These are phyloP conservation scores for Coemansia reversa DNA, from an alignment of 192 early-diverging fungal genomes.

Conservation along the genomic window DNA sequence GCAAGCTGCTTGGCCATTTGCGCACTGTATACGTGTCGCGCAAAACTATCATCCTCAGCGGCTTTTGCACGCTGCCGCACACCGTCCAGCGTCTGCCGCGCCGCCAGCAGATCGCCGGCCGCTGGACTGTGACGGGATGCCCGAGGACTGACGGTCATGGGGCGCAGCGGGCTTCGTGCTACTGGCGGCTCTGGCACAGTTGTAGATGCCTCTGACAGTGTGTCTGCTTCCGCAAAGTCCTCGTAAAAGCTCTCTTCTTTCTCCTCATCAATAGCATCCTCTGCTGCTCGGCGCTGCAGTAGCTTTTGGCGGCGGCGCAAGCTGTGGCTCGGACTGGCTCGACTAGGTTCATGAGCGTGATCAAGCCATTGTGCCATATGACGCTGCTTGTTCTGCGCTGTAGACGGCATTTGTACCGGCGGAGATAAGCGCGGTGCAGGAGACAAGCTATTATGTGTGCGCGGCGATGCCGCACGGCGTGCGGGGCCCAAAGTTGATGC, in stretches of 20 bases:
- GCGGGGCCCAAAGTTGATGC: neutral
- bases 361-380: conserved; percentile 48
- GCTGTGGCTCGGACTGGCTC: too few species aligned
- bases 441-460: neutral
- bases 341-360: too few species aligned
- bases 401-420: conserved; percentile 18
- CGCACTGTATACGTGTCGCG: conserved; percentile 7
- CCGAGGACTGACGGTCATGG: conserved; percentile 23
- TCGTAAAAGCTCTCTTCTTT: neutral
- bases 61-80: conserved; percentile 15
- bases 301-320: too few species aligned
- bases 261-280: conserved; percentile 6
- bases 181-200: conserved; percentile 28
- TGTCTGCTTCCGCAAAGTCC: neutral
- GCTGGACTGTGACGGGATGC: neutral
- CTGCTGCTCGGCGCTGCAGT: neutral
- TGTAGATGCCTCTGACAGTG: conserved; percentile 45
- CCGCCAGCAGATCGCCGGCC: conserved; percentile 26
- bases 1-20: conserved; percentile 38
- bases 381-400: conserved; percentile 22
- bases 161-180: conserved; percentile 28
- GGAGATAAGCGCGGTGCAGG: conserved; percentile 16
- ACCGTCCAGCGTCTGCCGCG: conserved; percentile 30
- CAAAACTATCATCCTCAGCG: conserved; percentile 10
- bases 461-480: too few species aligned